These are phyloP conservation scores for Magnolia kwangsiensis DNA, from an alignment of 164 flowering plant genomes.

Conservation along the genomic window DNA sequence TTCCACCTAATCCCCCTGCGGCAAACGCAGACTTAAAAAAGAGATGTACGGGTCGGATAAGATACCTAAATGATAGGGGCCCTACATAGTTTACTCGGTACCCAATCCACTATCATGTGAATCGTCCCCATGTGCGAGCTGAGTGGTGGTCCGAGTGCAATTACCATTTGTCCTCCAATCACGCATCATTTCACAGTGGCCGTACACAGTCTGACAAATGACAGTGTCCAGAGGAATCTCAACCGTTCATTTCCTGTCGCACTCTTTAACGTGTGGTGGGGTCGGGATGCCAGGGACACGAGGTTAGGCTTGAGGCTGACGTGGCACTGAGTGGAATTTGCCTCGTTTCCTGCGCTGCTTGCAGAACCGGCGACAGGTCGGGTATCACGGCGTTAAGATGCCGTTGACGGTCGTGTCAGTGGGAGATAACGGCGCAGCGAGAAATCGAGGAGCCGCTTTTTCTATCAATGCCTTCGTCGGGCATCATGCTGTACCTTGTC, in stretches of 20 bases:
- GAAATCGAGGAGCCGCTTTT: constrained; percentile 15
- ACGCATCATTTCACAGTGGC: too few species aligned
- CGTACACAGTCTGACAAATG: too few species aligned
- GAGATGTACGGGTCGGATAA: too few species aligned
- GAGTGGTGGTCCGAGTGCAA: too few species aligned
- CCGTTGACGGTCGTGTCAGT: background rate
- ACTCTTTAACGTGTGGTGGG: background rate
- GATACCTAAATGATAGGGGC: too few species aligned
- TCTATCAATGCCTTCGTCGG: constrained; percentile 1
- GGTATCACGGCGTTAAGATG: constrained; percentile 4
- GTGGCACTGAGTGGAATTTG: background rate
- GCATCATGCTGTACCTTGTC: too few species aligned
- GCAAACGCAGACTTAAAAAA: too few species aligned
- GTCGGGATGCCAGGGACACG: constrained; percentile 3
- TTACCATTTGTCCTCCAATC: too few species aligned
- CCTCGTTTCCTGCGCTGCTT: background rate
- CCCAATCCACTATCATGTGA: too few species aligned
- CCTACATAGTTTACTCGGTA: too few species aligned
- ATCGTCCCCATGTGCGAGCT: too few species aligned
- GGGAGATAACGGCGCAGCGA: constrained; percentile 6
- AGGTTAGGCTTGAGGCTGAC: background rate
- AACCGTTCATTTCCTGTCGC: constrained; percentile 3
- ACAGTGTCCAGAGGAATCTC: background rate
- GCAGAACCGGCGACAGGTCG: background rate
- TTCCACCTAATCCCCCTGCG: too few species aligned